Evolutionary conservation across 306 rosid species (phyloP), one percentile per base, ranked within the genome.

Genomic region (Echinosophora koreensis): DNA sequence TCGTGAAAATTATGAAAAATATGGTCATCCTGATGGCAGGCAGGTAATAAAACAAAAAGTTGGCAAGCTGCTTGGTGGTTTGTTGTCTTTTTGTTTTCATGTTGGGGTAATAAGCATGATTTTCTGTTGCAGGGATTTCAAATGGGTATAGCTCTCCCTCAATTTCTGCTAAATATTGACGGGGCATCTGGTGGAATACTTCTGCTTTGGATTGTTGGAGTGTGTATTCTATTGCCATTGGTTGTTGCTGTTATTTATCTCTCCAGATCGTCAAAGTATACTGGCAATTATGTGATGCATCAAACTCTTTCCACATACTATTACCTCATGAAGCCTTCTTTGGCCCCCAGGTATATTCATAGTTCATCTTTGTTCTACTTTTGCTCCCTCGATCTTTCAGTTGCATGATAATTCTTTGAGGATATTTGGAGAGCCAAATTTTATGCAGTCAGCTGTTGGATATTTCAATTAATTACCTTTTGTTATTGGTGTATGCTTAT

Each of bases 101-200:
- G 52, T 66, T 73, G 68, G 64, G 73, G 58, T 71, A 69, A 58
- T 81, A 51, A 65, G 42, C 41, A 65, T 79, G 81, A 35, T 74
- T 69, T 49, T 80, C 82, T 83, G 35, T 82, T 78, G 56, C 85
- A 96, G 99, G 99, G 99, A 42, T 96, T 96, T 75, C 94, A 92
- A 92, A 96, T 96, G 99, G 97, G 99, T 74, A 92, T 92, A 82
- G 97, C 98, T 77, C 98, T 96, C 67, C 98, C 99, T 66, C 94
- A 96, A 74, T 92, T 96, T 86, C 80, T 96, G 73, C 89, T 96
- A 61, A 80, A 96, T 57, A 84, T 90, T 11, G 91, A 92, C 56
- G 97, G 98, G 88, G 91, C 97, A 78, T 91, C 97, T 61, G 98
- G 98, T 79, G 99, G 97, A 78, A 88, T 96, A 79, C 98, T 96